Conservation (phyloP, 1,284 basidiomycete genomes). For the Anthracocystis walkeri region DNA sequence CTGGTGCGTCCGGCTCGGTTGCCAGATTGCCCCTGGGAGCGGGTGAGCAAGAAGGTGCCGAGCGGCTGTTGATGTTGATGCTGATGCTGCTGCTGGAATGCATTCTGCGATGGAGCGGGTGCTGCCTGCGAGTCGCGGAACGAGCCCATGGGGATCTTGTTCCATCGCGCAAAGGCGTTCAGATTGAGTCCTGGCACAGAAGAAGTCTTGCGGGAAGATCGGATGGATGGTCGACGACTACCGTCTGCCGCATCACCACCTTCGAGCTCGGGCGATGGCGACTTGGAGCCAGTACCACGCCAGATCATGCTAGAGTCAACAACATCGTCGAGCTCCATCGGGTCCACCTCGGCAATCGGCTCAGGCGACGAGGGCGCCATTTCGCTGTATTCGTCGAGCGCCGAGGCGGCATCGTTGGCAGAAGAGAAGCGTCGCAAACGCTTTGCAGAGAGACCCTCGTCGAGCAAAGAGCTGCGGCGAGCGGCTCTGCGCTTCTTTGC, state of each 20-base stretch:
- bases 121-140: conserved; percentile 63
- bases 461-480: conserved; percentile 35
- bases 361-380: conserved; percentile 57
- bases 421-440: conserved; percentile 56
- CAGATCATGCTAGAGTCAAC: conserved; percentile 63
- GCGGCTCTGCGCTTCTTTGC: conserved; percentile 52
- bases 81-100: conserved; percentile 32
- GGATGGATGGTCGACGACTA: conserved; percentile 26
- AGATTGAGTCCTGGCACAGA: conserved; percentile 51
- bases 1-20: conserved; percentile 33
- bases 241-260: conserved; percentile 18
- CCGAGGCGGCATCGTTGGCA: conserved; percentile 42
- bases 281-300: conserved; percentile 50
- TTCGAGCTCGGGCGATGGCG: conserved; percentile 40
- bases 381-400: conserved; percentile 54
- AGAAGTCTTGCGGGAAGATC: conserved; percentile 26
- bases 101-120: conserved; percentile 27
- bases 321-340: conserved; percentile 67
- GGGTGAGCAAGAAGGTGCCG: conserved; percentile 59
- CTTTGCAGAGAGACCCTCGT: conserved; percentile 51
- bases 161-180: conserved; percentile 65
- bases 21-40: conserved; percentile 37
- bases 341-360: conserved; percentile 36
- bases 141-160: conserved; percentile 67
- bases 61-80: conserved; percentile 43